These are phyloP conservation scores for Aspergillus hiratsukae DNA, from an alignment of 2,329 filamentous ascomycete species.

Conservation along the genomic window DNA sequence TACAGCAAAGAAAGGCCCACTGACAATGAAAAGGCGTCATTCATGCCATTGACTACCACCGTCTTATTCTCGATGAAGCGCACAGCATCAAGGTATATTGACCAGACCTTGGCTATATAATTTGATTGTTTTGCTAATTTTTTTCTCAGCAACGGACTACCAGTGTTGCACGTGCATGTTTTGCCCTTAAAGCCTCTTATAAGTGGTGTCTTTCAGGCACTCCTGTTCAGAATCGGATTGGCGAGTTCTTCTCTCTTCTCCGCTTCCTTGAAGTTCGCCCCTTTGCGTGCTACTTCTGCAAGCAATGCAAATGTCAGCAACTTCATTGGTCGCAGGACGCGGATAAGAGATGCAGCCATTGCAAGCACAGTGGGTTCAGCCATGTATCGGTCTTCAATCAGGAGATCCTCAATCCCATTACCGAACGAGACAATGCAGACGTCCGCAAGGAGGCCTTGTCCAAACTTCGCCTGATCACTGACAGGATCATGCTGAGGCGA, in stretches of 20 bases:
- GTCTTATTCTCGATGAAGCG: conserved; percentile 89
- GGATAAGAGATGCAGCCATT: conserved; percentile 65
- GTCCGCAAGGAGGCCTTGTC: conserved; percentile 66
- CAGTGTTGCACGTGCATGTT: conserved; percentile 91
- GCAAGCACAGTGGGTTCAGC: conserved; percentile 61
- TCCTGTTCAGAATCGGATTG: conserved; percentile 92
- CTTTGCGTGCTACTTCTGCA: conserved; percentile 93
- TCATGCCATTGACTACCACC: conserved; percentile 81
- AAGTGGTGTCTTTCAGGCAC: conserved; percentile 97
- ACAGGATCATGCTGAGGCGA: conserved; percentile 91
- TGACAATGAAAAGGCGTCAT: conserved; percentile 56
- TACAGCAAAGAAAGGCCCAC: not conserved
- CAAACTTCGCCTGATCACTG: conserved; percentile 83
- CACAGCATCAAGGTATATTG: conserved; percentile 78
- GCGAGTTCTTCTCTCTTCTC: conserved; percentile 91
- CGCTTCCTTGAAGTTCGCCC: conserved; percentile 85
- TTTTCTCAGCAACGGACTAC: conserved; percentile 59
- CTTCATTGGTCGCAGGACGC: conserved; percentile 79
- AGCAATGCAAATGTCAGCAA: conserved; percentile 72
- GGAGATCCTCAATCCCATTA: conserved; percentile 80
- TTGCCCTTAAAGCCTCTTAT: conserved; percentile 79
- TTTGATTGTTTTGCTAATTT: conserved; percentile 8
- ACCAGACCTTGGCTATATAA: not conserved
- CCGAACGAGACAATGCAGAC: conserved; percentile 50
- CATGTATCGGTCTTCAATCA: conserved; percentile 88